A percentile compares a stretch with the other conserved stretches of the same genome.
Conservation (phyloP, 73 alveolate genomes). For the Symbiodinium natans region DNA sequence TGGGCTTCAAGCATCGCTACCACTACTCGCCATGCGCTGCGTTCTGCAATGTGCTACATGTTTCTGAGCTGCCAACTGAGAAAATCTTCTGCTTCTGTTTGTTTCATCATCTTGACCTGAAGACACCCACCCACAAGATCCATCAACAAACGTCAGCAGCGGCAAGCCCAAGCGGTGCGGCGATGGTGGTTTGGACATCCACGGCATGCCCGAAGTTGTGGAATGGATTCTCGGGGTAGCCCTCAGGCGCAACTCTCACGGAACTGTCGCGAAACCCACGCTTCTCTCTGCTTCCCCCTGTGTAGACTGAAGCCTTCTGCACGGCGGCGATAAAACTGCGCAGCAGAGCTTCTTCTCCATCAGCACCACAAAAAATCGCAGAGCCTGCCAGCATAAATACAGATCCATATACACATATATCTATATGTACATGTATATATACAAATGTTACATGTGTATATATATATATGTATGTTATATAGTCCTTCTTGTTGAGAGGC, state of each 20-base stretch:
- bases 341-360: constrained; percentile 52
- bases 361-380: constrained; percentile 40
- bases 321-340: constrained; percentile 31
- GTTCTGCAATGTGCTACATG: too few relatives aligned
- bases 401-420: too few relatives aligned
- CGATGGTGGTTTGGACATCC: constrained; percentile 65
- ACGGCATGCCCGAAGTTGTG: constrained; percentile 84
- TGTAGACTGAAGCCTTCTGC: constrained; percentile 66
- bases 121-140: background rate
- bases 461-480: too few relatives aligned
- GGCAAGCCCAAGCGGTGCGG: background rate
- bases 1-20: too few relatives aligned
- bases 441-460: too few relatives aligned
- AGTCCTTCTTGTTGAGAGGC: too few relatives aligned
- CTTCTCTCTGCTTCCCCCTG: too few relatives aligned
- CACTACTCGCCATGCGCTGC: too few relatives aligned
- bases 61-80: too few relatives aligned
- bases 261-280: background rate
- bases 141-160: background rate
- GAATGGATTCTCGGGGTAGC: constrained; percentile 69
- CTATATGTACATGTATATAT: too few relatives aligned
- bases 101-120: constrained; percentile 42
- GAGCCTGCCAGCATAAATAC: background rate
- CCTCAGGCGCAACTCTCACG: constrained; percentile 18
- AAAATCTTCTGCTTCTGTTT: constrained; percentile 51